Evolutionary conservation across 257 asterid species (phyloP).

Genomic region (Hygrophila difformis): DNA sequence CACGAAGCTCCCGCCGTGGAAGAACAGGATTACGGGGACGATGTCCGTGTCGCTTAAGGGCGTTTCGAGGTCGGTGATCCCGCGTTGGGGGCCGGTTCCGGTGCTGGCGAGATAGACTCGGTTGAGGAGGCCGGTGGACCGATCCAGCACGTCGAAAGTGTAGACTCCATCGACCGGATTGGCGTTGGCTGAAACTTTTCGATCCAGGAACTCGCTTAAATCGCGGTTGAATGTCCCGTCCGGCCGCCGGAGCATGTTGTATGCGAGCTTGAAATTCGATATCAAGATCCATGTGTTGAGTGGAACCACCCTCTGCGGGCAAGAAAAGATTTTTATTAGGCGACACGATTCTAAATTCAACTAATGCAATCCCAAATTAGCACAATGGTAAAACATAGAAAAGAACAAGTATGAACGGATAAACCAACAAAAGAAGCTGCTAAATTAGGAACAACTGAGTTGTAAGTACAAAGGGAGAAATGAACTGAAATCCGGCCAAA

Average conservation of each 20-base stretch:
- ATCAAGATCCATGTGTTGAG: slow-evolving; percentile 82
- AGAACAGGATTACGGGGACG: slow-evolving; percentile 70
- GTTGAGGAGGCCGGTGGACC: slow-evolving; percentile 55
- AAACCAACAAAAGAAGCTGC: too few species aligned
- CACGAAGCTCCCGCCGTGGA: slow-evolving; percentile 88
- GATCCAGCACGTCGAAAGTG: slow-evolving; percentile 68
- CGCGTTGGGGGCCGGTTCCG: slow-evolving; percentile 28
- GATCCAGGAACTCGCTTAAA: slow-evolving; percentile 62
- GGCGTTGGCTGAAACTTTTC: slow-evolving; percentile 69
- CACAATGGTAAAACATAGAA: too few species aligned
- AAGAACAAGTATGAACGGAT: too few species aligned
- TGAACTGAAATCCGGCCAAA: neutral
- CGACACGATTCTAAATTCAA: too few species aligned
- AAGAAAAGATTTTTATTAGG: too few species aligned
- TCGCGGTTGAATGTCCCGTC: slow-evolving; percentile 87
- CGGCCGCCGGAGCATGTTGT: slow-evolving; percentile 69
- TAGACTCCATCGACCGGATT: slow-evolving; percentile 62
- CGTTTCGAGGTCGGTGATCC: slow-evolving; percentile 38
- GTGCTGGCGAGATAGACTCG: slow-evolving; percentile 45
- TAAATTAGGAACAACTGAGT: neutral
- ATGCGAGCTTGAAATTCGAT: slow-evolving; percentile 80
- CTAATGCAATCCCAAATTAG: too few species aligned
- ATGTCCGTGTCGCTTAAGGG: slow-evolving; percentile 43
- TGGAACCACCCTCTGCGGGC: slow-evolving; percentile 65
- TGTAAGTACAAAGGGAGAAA: neutral